Conservation (phyloP, 148 eudicot genomes). For the Limonium bicolor region DNA sequence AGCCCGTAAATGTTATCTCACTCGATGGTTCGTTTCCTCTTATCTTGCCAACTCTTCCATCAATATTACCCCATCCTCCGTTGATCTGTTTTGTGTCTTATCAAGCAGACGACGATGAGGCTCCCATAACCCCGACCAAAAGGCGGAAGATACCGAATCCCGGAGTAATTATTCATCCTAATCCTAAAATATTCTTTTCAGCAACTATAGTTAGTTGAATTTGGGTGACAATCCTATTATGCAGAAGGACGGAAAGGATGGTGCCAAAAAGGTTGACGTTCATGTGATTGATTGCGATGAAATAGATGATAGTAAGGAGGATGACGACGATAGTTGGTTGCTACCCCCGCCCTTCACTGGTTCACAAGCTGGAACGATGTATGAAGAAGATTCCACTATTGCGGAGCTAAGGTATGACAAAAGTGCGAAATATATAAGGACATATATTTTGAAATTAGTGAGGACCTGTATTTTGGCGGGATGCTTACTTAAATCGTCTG, state of each 20-base stretch:
- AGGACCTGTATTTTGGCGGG: no score
- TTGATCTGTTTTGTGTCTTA: neutral
- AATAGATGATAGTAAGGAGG: conserved; percentile 34
- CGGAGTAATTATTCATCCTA: conserved; percentile 10
- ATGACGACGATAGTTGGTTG: conserved; percentile 55
- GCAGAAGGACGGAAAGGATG: conserved; percentile 18
- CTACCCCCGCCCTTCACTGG: conserved; percentile 51
- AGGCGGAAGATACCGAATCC: conserved; percentile 27
- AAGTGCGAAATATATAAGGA: neutral
- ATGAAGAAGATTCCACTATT: conserved; percentile 40
- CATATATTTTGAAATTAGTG: neutral
- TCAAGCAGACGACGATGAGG: conserved; percentile 28
- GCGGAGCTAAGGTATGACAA: conserved; percentile 61
- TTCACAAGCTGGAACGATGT: conserved; percentile 7
- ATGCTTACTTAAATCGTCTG: no score
- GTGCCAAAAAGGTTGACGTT: conserved; percentile 9
- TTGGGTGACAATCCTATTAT: neutral
- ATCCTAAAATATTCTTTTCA: neutral
- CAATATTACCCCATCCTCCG: neutral
- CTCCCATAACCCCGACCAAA: conserved; percentile 23
- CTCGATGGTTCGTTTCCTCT: conserved; percentile 36
- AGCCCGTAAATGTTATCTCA: conserved; percentile 29
- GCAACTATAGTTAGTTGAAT: neutral
- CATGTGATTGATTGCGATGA: conserved; percentile 28
- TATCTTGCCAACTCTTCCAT: neutral